A percentile compares a stretch with the other conserved stretches of the same genome.
phyloP scores from a whole-genome alignment of 129 eudicot species.

The carrot (Daucus carota) region DNA sequence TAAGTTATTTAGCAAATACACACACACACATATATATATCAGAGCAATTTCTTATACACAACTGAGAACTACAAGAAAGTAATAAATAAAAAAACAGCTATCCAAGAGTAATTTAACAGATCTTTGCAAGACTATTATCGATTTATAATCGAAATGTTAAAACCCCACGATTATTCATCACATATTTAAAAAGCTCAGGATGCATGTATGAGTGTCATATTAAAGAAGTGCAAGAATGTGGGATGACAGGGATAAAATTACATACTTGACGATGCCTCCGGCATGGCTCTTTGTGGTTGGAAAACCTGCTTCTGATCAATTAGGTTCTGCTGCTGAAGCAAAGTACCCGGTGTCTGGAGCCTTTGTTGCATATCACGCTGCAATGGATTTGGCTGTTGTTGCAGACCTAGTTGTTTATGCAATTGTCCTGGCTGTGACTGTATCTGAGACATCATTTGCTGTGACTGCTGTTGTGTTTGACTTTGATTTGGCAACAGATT shows the following conservation, averaged over 20 bases:
- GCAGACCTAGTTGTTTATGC: slow-evolving; percentile 70
- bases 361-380: slow-evolving; percentile 87
- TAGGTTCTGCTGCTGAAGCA: slow-evolving; percentile 67
- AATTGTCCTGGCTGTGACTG: slow-evolving; percentile 79
- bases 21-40: no score
- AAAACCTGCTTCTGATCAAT: slow-evolving; percentile 75
- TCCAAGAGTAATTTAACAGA: neutral
- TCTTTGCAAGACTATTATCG: neutral
- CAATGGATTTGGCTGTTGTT: slow-evolving; percentile 59
- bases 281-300: slow-evolving; percentile 61
- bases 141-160: neutral
- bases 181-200: neutral
- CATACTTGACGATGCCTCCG: slow-evolving; percentile 77
- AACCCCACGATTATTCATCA: neutral
- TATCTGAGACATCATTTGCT: slow-evolving; percentile 68
- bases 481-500: slow-evolving; percentile 44
- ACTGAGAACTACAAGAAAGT: neutral
- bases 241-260: neutral
- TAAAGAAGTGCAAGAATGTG: neutral
- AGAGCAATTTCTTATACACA: neutral
- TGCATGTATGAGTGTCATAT: neutral
- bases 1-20: no score
- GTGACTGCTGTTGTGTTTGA: slow-evolving; percentile 72
- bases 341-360: slow-evolving; percentile 60
- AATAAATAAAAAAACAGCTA: neutral